Percentiles rank a stretch among this genome's conserved stretches.
Conservation (phyloP, 139 green algal species). For the Eudorina sp. region DNA sequence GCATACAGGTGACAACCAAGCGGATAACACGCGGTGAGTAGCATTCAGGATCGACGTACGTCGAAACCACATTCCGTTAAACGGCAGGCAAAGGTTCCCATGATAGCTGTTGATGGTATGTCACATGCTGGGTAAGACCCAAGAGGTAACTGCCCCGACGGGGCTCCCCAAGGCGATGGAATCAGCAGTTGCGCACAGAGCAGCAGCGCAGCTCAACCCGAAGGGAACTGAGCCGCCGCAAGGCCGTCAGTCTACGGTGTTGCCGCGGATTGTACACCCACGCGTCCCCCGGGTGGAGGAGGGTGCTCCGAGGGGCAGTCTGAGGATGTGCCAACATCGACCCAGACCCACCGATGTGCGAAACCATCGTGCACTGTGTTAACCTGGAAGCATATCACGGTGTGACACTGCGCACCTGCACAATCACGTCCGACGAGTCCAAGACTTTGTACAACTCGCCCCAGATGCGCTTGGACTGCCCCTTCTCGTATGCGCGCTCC, state of each 20-base stretch:
- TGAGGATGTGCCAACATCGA: conserved; percentile 43
- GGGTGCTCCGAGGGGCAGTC: conserved; percentile 33
- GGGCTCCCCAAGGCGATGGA: conserved; percentile 79
- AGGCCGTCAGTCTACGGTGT: conserved; percentile 67
- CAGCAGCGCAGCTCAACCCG: conserved; percentile 27
- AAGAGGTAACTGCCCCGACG: conserved; percentile 78
- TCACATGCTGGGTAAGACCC: conserved; percentile 77
- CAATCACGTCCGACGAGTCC: conserved; percentile 96
- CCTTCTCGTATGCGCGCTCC: conserved; percentile 77
- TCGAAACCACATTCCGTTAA: too few relatives aligned
- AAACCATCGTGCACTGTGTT: too few relatives aligned
- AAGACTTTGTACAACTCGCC: conserved; percentile 99
- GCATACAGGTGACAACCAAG: too few relatives aligned
- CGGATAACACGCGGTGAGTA: too few relatives aligned
- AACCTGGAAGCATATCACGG: background rate
- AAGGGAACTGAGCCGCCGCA: background rate
- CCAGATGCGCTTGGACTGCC: conserved; percentile 98
- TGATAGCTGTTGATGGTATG: too few relatives aligned
- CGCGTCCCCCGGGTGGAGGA: background rate
- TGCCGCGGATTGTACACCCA: conserved; percentile 68
- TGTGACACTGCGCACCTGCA: conserved; percentile 80
- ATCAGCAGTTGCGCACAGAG: conserved; percentile 69
- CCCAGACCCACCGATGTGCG: conserved; percentile 20
- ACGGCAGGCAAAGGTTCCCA: too few relatives aligned
- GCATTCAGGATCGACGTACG: too few relatives aligned